Percentiles rank a stretch among this genome's conserved stretches.
Evolutionary conservation across 768 basidiomycete genomes (phyloP).

Genomic region (Daedalea quercina): DNA sequence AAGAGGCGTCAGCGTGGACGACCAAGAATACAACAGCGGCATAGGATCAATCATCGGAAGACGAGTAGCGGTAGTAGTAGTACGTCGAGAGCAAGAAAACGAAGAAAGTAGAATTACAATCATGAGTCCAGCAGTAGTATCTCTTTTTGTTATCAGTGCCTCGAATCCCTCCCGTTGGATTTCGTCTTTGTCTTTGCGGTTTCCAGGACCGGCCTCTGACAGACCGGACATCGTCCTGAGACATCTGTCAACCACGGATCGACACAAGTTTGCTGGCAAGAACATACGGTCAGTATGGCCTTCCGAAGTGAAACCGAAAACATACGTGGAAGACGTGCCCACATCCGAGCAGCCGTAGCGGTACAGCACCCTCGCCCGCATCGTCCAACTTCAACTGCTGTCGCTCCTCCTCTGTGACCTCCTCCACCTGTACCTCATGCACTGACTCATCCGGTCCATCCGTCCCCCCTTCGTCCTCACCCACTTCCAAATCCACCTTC

Average conservation of each 20-base stretch:
- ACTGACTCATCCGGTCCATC: slow-evolving; percentile 19
- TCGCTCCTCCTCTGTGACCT: slow-evolving; percentile 32
- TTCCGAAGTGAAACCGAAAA: slow-evolving; percentile 8
- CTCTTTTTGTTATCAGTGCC: too few species aligned
- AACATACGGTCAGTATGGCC: slow-evolving; percentile 7
- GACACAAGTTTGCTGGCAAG: slow-evolving; percentile 69
- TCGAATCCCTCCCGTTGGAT: too few species aligned
- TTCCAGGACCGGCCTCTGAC: slow-evolving; percentile 65
- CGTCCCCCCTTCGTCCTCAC: not conserved
- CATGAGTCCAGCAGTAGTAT: too few species aligned
- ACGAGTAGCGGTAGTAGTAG: too few species aligned
- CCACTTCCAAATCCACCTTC: not conserved
- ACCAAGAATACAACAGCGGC: not conserved
- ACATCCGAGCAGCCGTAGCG: slow-evolving; percentile 68
- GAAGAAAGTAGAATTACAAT: too few species aligned
- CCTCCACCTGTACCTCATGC: slow-evolving; percentile 25
- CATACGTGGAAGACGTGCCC: slow-evolving; percentile 90
- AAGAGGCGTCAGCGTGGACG: not conserved
- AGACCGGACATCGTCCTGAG: slow-evolving; percentile 83
- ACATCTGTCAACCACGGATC: slow-evolving; percentile 86
- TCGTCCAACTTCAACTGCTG: slow-evolving; percentile 51
- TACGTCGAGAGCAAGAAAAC: too few species aligned
- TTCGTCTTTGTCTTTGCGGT: too few species aligned
- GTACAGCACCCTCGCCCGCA: slow-evolving; percentile 71
- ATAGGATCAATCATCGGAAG: not conserved